Evolutionary conservation across 2,329 filamentous ascomycete genomes (phyloP).

Genomic region (Cladosporium sp.): DNA sequence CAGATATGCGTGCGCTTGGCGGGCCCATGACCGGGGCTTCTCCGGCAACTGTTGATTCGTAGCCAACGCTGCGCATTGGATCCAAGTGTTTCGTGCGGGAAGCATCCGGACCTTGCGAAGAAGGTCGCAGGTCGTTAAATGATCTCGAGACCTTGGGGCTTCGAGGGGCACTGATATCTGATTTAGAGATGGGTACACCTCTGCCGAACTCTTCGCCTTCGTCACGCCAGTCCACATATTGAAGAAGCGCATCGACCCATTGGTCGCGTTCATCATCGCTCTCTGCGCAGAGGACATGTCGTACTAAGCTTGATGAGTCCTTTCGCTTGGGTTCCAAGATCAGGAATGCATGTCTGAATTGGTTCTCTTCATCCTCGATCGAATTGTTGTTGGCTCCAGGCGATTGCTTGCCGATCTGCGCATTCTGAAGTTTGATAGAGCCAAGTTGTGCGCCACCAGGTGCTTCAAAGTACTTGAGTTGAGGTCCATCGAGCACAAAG

Average conservation of each 20-base stretch:
- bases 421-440: constrained; percentile 84
- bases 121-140: constrained; percentile 32
- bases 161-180: constrained; percentile 24
- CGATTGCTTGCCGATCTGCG: constrained; percentile 92
- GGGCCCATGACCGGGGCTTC: constrained; percentile 53
- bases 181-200: constrained; percentile 17
- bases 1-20: constrained; percentile 13
- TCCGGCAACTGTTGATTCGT: constrained; percentile 54
- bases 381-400: constrained; percentile 55
- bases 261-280: constrained; percentile 87
- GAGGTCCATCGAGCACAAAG: constrained; percentile 64
- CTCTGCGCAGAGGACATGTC: constrained; percentile 93
- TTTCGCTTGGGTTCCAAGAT: constrained; percentile 95
- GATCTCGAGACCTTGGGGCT: constrained; percentile 33
- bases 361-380: constrained; percentile 79
- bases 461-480: constrained; percentile 85
- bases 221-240: constrained; percentile 77
- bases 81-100: constrained; percentile 17
- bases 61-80: constrained; percentile 42
- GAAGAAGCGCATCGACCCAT: constrained; percentile 86
- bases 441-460: constrained; percentile 87
- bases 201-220: constrained; percentile 43
- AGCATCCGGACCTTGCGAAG: constrained; percentile 18
- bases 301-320: constrained; percentile 79
- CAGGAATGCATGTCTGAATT: constrained; percentile 94